A percentile compares a stretch with the other conserved stretches of the same genome.
phyloP scores from a whole-genome alignment of 495 filamentous ascomycete genomes.

The Xylaria scruposa region DNA sequence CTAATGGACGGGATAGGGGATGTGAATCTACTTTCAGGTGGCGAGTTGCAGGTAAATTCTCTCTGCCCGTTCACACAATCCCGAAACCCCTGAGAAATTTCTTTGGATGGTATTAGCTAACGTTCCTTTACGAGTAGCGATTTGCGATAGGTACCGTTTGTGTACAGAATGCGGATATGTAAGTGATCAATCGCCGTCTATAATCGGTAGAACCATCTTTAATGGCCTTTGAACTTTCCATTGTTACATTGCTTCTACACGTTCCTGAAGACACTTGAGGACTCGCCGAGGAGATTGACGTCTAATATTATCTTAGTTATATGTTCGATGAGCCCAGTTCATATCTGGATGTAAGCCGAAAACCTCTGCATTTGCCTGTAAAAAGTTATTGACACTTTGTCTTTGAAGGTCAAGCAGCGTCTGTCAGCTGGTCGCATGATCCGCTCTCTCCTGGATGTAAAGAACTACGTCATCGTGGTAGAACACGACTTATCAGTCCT shows the following conservation, averaged over 20 bases:
- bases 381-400: slow-evolving; percentile 10
- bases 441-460: slow-evolving; percentile 81
- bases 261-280: neutral
- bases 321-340: slow-evolving; percentile 99
- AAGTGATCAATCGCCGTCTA: neutral
- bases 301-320: slow-evolving; percentile 46
- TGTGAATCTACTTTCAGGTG: slow-evolving; percentile 87
- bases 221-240: neutral
- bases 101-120: neutral
- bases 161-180: slow-evolving; percentile 96
- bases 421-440: slow-evolving; percentile 90
- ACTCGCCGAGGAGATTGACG: slow-evolving; percentile 40
- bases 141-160: slow-evolving; percentile 96
- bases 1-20: slow-evolving; percentile 52
- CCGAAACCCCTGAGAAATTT: neutral
- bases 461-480: slow-evolving; percentile 97
- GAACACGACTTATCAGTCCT: slow-evolving; percentile 98
- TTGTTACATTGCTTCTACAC: neutral
- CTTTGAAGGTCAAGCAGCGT: slow-evolving; percentile 81
- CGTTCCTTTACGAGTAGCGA: slow-evolving; percentile 61
- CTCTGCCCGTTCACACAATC: neutral
- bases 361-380: neutral
- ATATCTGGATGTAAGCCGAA: slow-evolving; percentile 72
- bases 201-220: neutral
- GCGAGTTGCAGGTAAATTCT: slow-evolving; percentile 67